Base-by-base conservation (phyloP, 2,329 filamentous ascomycete genomes). In the Colletotrichum lentis region DNA sequence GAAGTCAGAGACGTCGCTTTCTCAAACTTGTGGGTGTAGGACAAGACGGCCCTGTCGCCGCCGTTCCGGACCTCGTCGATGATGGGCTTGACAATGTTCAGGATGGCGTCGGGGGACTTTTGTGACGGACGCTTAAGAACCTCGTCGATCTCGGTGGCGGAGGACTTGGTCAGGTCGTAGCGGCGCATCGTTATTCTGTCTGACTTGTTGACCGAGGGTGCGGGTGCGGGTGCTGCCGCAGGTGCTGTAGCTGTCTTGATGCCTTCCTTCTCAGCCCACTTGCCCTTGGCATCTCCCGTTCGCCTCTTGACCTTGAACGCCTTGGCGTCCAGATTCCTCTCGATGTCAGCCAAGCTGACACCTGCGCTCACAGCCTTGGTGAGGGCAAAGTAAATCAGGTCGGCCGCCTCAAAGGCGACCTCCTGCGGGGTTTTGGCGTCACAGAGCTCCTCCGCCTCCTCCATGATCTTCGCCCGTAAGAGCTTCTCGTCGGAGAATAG, bases 1-100 rank as follows among this genome's bases (percentile, higher is more conserved):
- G 94, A 95, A 16, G 88, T 96, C 68, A 99, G 84, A 3, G 92
- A 95, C 0, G 93, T 97, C 0, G 95, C 96, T 82, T 95, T 97
- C 77, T 99, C 96, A 73, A 99, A 99, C 79, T 96, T 97, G 86
- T 97, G 94, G 1, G 96, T 98, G 79, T 97, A 98, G 58, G 92
- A 91, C 52, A 99, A 86, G 27, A 99, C 85, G 3, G 93, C 94
- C 74, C 91, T 91, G 80, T 99, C 96, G 61, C 96, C 96, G 41
- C 92, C 88, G 50, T 88, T 85, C 64, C 90, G 91, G 63, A 99
- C 91, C 55, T 94, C 92, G 66, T 95, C 89, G 75, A 99, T 93
- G 74, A 99, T 99, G 1, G 96, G 96, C 43, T 88, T 89, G 67
- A 97, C 93, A 60, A 98, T 95, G 71, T 90, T 90, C 82, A 98